Percentiles rank a stretch among this genome's conserved stretches.
These are phyloP conservation scores for Colletotrichum sp. DNA, from an alignment of 2,329 filamentous ascomycete genomes.

Conservation along the genomic window DNA sequence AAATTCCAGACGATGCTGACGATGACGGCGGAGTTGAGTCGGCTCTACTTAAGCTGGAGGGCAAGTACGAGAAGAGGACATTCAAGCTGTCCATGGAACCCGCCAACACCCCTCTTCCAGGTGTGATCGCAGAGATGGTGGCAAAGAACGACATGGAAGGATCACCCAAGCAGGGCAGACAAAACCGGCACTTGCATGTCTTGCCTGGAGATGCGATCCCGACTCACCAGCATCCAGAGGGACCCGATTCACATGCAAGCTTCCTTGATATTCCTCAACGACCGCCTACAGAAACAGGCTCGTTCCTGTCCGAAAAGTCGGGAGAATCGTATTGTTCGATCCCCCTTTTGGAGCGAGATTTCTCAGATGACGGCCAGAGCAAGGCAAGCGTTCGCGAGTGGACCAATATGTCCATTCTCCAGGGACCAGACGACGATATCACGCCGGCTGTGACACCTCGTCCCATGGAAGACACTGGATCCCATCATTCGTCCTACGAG, in stretches of 20 bases:
- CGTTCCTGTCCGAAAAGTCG: slow-evolving; percentile 66
- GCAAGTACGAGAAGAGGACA: slow-evolving; percentile 71
- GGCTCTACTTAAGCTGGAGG: slow-evolving; percentile 90
- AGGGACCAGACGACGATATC: slow-evolving; percentile 48
- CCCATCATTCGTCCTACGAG: slow-evolving; percentile 49
- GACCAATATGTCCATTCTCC: slow-evolving; percentile 61
- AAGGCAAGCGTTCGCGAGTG: slow-evolving; percentile 50
- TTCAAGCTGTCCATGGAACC: slow-evolving; percentile 47
- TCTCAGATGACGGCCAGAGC: slow-evolving; percentile 55
- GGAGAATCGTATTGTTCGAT: slow-evolving; percentile 78
- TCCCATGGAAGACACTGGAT: slow-evolving; percentile 10
- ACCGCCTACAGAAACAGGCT: slow-evolving; percentile 42
- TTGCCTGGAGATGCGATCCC: slow-evolving; percentile 38
- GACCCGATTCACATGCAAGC: slow-evolving; percentile 23
- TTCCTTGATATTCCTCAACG: slow-evolving; percentile 28
- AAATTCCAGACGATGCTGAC: slow-evolving; percentile 81
- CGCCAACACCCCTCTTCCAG: slow-evolving; percentile 26
- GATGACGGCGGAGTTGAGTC: slow-evolving; percentile 90
- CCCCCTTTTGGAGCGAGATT: slow-evolving; percentile 75
- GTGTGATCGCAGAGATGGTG: background rate
- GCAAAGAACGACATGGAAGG: slow-evolving; percentile 23
- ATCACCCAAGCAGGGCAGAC: slow-evolving; percentile 43
- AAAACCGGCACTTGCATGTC: slow-evolving; percentile 50
- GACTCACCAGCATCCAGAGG: slow-evolving; percentile 25
- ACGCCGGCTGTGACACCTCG: slow-evolving; percentile 13